Conservation (phyloP, 805 yeast species). For the Candida maesae region DNA sequence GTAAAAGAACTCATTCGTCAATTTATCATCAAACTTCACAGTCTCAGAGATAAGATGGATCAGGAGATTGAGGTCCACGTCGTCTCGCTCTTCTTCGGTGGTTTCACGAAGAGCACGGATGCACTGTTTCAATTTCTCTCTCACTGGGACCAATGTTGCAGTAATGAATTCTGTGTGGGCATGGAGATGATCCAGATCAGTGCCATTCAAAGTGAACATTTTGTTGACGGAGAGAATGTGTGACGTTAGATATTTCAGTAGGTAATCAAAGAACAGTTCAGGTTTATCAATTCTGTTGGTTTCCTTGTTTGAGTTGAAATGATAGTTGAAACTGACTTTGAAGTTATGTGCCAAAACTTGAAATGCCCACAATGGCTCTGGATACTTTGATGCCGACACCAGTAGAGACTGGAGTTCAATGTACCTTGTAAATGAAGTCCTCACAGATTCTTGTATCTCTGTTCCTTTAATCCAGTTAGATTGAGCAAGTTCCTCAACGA, state of each 20-base stretch:
- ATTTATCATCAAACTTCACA: conserved; percentile 33
- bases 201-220: conserved; percentile 34
- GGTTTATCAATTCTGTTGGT: conserved; percentile 46
- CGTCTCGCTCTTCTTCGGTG: conserved; percentile 20
- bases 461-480: conserved; percentile 20
- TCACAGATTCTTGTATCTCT: neutral
- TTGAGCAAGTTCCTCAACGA: conserved; percentile 11
- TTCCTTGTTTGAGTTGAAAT: conserved; percentile 42
- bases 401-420: conserved; percentile 19
- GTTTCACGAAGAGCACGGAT: conserved; percentile 21
- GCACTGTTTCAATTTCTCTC: conserved; percentile 36
- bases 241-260: conserved; percentile 41
- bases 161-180: conserved; percentile 38
- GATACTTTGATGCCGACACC: conserved; percentile 23
- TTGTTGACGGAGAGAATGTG: conserved; percentile 39
- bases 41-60: conserved; percentile 38
- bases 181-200: conserved; percentile 26
- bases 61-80: conserved; percentile 21
- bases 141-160: conserved; percentile 37
- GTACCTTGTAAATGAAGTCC: conserved; percentile 8
- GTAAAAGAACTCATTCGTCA: conserved; percentile 41
- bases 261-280: conserved; percentile 48
- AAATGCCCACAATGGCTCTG: conserved; percentile 49
- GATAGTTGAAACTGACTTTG: conserved; percentile 47
- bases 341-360: conserved; percentile 43